Conservation (phyloP, 176 grass and related monocot genomes). For the Hsuehochloa calcarea region DNA sequence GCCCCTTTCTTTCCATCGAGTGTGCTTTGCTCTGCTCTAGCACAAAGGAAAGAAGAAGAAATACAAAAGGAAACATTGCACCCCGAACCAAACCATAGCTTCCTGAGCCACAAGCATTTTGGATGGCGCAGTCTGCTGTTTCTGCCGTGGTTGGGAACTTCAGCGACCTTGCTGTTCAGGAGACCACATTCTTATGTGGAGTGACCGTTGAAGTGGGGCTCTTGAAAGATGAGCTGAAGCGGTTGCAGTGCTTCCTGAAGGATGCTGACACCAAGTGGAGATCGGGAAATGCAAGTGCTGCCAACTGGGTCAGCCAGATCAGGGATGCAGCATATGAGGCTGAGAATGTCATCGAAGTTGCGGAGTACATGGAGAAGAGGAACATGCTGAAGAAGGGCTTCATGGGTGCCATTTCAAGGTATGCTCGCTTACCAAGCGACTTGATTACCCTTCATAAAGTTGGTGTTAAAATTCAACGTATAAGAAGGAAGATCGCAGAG, state of each 20-base stretch:
- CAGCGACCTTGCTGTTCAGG: background rate
- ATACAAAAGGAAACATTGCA: too few species aligned
- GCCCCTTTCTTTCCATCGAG: too few species aligned
- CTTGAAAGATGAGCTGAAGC: background rate
- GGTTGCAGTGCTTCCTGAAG: background rate
- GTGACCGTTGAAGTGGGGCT: background rate
- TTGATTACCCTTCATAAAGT: background rate
- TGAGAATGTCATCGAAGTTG: background rate
- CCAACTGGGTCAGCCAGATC: background rate
- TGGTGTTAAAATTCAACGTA: background rate
- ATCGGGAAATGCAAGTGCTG: background rate
- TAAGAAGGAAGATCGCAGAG: background rate
- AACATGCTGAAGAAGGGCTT: background rate
- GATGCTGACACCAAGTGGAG: background rate
- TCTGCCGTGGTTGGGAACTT: background rate
- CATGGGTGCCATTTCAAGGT: slow-evolving; percentile 3
- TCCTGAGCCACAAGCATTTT: too few species aligned
- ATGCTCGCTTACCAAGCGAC: background rate
- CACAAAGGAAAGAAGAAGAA: too few species aligned
- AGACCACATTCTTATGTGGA: background rate
- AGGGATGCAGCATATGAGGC: slow-evolving; percentile 16
- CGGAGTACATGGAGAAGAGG: background rate
- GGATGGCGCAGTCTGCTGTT: background rate
- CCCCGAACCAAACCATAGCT: too few species aligned
- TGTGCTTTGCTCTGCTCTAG: too few species aligned